Conservation (phyloP, 2,329 filamentous ascomycete genomes). For the Fusarium pseudocircinatum region DNA sequence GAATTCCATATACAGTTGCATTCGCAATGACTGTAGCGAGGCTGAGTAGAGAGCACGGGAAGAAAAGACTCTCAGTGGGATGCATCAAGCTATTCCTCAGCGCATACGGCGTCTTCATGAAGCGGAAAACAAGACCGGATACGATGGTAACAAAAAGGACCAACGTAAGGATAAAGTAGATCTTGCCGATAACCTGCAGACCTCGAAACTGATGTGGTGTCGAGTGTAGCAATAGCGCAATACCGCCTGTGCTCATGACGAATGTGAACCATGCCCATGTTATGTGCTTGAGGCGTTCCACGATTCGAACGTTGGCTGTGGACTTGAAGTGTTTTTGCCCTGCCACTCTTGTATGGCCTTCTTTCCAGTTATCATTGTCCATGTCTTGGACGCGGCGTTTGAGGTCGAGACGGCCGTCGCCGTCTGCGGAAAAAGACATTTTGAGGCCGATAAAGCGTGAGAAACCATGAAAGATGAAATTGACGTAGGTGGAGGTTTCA, state of each 20-base stretch:
- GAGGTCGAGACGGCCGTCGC: slow-evolving; percentile 16
- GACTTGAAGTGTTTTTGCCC: slow-evolving; percentile 33
- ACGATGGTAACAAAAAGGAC: slow-evolving; percentile 60
- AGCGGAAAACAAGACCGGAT: slow-evolving; percentile 64
- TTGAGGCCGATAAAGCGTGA: background rate
- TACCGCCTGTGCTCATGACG: slow-evolving; percentile 48
- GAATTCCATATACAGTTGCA: slow-evolving; percentile 68
- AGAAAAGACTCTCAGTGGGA: slow-evolving; percentile 70
- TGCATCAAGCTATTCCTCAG: slow-evolving; percentile 55
- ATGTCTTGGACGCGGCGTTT: slow-evolving; percentile 33
- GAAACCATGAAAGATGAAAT: background rate
- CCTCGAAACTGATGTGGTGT: slow-evolving; percentile 58
- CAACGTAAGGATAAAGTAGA: slow-evolving; percentile 61
- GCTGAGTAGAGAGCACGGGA: slow-evolving; percentile 69
- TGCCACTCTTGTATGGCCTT: slow-evolving; percentile 40
- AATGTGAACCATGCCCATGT: slow-evolving; percentile 49
- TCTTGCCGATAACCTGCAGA: slow-evolving; percentile 56
- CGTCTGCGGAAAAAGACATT: slow-evolving; percentile 11
- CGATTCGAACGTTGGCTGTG: slow-evolving; percentile 24
- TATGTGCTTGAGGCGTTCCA: slow-evolving; percentile 39
- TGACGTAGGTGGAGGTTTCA: background rate
- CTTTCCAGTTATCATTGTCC: slow-evolving; percentile 42
- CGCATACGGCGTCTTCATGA: slow-evolving; percentile 66
- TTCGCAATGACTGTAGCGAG: slow-evolving; percentile 73
- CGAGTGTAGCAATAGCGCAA: slow-evolving; percentile 44